Evolutionary conservation across 331 rosid genomes (phyloP), one percentile per base, ranked within the genome.

Genomic region (Dryas integrifolia): DNA sequence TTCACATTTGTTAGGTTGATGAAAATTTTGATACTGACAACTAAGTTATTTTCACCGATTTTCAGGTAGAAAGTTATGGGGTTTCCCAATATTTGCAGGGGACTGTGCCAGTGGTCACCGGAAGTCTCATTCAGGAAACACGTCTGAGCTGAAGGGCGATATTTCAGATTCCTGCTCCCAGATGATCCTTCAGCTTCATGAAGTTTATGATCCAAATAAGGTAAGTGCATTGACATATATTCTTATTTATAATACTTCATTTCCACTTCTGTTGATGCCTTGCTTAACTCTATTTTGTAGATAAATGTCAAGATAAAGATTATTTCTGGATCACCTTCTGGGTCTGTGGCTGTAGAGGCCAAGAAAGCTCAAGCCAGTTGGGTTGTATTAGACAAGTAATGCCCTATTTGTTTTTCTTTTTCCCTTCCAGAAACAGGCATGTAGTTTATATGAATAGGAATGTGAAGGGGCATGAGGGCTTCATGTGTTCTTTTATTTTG

Each of bases 321-420:
- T 76, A 87, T 89, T 63, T 87, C 96, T 7, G 98, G 96, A 57
- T 88, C 98, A 13, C 97, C 97, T 47, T 88, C 88, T 35, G 99
- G 98, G 60, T 85, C 90, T n/a, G 99, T 95, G 39, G 96, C 97
- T 47, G 90, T 81, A 18, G 99, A 95, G 90, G 88, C 96, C 77
- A 92, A 88, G 86, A 89, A 82, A 88, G 89, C 84, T 78, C 92
- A 83, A 72, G 96, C 96, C 75, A 86, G 86, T 73, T 95, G 99
- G 99, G 96, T 95, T 66, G 95, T 95, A 39, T 57, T 95, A 65
- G 98, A 95, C 93, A 95, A 95, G 99, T 95, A 95, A 86, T 82
- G 47, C 58, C 47, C 82, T 70, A 12, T 78, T 59, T 39, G 43
- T 41, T 57, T 76, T 14, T 35, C n/a, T 51, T 63, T 73, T 73